Evolutionary conservation across 257 asterid species (phyloP), one percentile per base, ranked within the genome.

Genomic region (Solanum lycopersicoides): DNA sequence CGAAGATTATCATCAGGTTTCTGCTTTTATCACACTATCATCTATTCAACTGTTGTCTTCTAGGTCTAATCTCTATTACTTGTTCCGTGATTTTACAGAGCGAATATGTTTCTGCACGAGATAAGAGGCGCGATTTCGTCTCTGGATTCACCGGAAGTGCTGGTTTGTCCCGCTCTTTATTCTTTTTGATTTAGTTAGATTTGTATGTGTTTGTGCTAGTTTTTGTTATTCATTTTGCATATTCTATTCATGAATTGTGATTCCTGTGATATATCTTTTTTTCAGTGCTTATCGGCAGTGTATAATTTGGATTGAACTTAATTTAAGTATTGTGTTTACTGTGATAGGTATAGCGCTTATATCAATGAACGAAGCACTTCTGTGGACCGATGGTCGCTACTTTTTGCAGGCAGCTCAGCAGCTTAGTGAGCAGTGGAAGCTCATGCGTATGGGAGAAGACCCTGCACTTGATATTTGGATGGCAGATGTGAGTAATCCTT

Each of bases 311-410:
- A 47, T 23, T 28, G 9, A 45, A 45, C 41, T 56, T 25, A 72
- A 56, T 86, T 25, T 32, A 77, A 47, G 23, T 85, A 66, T 73
- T 83, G 14, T 84, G 30, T 84, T 10, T 2, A n/a, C 59, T 71
- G n/a, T 37, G 91, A 90, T 88, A 97, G 99, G 99, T 83, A 90
- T 97, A 93, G 98, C 98, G 59, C 96, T 97, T 65, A 88, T 97
- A 88, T 95, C 97, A 30, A 92, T 90, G 83, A 94, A 93, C 16
- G 95, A 93, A 92, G 99, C 99, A 18, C 90, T 95, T 56, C 93
- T 97, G 32, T 95, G 99, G 99, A 97, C 99, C 23, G 99, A 97
- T 89, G 99, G 98, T 35, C 91, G 99, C 34, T 97, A 97, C 90
- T 97, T 97, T 90, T 91, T 97, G 90, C 99, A 97, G 93, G 99